Percentiles rank a stretch among this genome's conserved stretches.
phyloP scores from a whole-genome alignment of 2,329 filamentous ascomycete genomes.

The Alternaria rosae region DNA sequence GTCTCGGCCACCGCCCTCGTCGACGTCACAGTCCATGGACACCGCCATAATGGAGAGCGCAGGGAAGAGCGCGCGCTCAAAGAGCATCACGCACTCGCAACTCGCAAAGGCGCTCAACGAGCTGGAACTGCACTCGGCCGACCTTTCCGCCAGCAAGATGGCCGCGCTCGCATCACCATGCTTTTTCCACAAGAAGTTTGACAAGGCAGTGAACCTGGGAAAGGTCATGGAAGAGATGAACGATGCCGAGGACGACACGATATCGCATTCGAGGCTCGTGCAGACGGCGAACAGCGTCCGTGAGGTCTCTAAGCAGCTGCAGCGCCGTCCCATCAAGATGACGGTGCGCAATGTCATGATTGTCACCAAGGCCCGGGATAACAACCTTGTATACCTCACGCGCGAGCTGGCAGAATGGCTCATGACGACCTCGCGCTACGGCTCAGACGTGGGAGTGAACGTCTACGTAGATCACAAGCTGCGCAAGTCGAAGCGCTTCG shows the following conservation, averaged over 20 bases:
- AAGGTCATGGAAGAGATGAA: slow-evolving; percentile 95
- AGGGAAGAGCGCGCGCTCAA: slow-evolving; percentile 43
- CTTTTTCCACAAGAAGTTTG: slow-evolving; percentile 97
- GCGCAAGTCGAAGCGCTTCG: slow-evolving; percentile 85
- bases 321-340: slow-evolving; percentile 88
- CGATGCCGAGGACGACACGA: slow-evolving; percentile 80
- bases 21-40: slow-evolving; percentile 66
- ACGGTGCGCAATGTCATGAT: slow-evolving; percentile 97
- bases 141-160: slow-evolving; percentile 56
- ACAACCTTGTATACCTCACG: slow-evolving; percentile 87
- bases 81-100: slow-evolving; percentile 57
- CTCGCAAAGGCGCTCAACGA: slow-evolving; percentile 67
- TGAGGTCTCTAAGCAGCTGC: slow-evolving; percentile 94
- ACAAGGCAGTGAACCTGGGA: slow-evolving; percentile 93
- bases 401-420: slow-evolving; percentile 89
- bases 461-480: slow-evolving; percentile 99
- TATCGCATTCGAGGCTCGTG: slow-evolving; percentile 92
- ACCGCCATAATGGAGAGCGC: slow-evolving; percentile 63
- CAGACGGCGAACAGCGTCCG: slow-evolving; percentile 95
- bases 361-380: slow-evolving; percentile 96
- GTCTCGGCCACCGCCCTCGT: slow-evolving; percentile 62
- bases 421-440: slow-evolving; percentile 86
- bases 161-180: slow-evolving; percentile 86
- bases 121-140: slow-evolving; percentile 57
- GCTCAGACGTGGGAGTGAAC: slow-evolving; percentile 87